These are phyloP conservation scores for Sequoia sempervirens DNA, from an alignment of 75 land plant genomes.

Conservation along the genomic window DNA sequence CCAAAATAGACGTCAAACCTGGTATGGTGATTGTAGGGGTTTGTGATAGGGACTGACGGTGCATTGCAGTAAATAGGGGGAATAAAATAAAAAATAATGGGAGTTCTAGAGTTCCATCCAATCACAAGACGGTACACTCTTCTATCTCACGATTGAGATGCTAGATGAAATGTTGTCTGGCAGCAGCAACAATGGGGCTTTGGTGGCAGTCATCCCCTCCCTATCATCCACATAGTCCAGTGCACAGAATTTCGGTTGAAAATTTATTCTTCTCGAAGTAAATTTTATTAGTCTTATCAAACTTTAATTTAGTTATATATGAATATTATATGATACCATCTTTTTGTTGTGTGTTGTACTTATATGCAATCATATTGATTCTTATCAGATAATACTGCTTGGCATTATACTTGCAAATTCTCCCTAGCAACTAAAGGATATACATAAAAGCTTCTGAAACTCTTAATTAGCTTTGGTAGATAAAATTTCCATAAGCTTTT, in stretches of 20 bases:
- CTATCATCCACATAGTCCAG: neutral
- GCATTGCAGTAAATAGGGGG: neutral
- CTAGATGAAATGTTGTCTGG: neutral
- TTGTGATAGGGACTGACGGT: neutral
- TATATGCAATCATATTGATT: neutral
- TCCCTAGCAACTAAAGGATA: neutral
- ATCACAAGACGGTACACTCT: neutral
- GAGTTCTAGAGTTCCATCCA: no score
- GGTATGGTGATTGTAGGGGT: neutral
- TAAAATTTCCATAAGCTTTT: no score
- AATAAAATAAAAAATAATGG: no score
- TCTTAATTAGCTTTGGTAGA: no score
- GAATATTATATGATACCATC: neutral
- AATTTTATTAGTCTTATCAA: no score
- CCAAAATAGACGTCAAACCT: neutral
- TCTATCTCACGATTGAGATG: neutral
- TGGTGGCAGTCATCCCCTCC: neutral
- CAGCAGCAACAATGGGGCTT: neutral
- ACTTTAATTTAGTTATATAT: no score
- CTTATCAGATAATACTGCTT: neutral
- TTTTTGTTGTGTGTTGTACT: neutral
- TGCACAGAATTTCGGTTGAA: no score
- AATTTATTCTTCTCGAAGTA: no score
- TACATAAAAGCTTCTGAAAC: no score
- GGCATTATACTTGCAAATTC: neutral